Percentiles rank a stretch among this genome's conserved stretches.
These are phyloP conservation scores for Gliomastix tumulicola DNA, from an alignment of 2,329 filamentous ascomycete species.

Conservation along the genomic window DNA sequence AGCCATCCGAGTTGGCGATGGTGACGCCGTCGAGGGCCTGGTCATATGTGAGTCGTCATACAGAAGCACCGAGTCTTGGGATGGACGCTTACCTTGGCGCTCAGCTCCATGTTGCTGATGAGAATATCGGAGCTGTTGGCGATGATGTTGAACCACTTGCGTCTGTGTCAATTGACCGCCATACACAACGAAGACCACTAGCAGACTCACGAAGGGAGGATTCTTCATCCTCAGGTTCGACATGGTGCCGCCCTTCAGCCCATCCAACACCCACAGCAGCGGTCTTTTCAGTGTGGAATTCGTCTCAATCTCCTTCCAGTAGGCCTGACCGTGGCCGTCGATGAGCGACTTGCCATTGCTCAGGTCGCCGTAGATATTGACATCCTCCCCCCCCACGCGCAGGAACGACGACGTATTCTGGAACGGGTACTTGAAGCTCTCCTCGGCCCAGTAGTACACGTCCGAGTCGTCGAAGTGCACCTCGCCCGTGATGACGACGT, in stretches of 20 bases:
- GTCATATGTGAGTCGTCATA: slow-evolving; percentile 37
- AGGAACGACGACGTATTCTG: slow-evolving; percentile 50
- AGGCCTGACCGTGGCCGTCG: slow-evolving; percentile 58
- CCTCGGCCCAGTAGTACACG: slow-evolving; percentile 60
- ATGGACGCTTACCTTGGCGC: not conserved
- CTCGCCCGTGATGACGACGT: slow-evolving; percentile 48
- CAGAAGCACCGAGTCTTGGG: no score
- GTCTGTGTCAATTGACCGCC: no score
- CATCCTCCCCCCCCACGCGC: slow-evolving; percentile 21
- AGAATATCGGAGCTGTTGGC: slow-evolving; percentile 59
- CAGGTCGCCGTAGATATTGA: slow-evolving; percentile 58
- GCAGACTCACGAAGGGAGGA: slow-evolving; percentile 27
- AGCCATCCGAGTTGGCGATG: slow-evolving; percentile 57
- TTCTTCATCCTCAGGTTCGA: slow-evolving; percentile 54
- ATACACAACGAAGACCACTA: not conserved
- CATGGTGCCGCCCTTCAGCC: slow-evolving; percentile 49
- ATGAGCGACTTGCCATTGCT: slow-evolving; percentile 23
- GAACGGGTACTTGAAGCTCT: slow-evolving; percentile 57
- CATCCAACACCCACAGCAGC: slow-evolving; percentile 49
- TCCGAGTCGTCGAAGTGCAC: slow-evolving; percentile 56
- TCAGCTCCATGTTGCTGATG: slow-evolving; percentile 48
- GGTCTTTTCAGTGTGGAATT: slow-evolving; percentile 52
- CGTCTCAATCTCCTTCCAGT: slow-evolving; percentile 55
- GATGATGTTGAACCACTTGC: slow-evolving; percentile 46
- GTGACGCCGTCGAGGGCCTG: slow-evolving; percentile 41